Percentiles rank a stretch among this genome's conserved stretches.
These are phyloP conservation scores for Capronia epimyces DNA, from an alignment of 2,329 filamentous ascomycete species.

Conservation along the genomic window DNA sequence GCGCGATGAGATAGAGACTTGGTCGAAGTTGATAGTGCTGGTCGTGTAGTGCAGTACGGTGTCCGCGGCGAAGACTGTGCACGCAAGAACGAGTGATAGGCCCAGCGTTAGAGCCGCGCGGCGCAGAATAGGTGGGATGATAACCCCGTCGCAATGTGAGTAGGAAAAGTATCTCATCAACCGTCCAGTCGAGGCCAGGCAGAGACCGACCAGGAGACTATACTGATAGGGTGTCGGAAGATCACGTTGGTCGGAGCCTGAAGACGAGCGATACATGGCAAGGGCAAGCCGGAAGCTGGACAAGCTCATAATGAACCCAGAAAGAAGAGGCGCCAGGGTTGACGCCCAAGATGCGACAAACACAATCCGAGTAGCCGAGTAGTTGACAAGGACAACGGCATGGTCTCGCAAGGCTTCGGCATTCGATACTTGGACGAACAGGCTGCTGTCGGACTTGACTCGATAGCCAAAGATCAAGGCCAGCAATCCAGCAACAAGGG, in stretches of 20 bases:
- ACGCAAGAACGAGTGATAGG: slow-evolving; percentile 18
- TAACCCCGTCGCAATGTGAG: slow-evolving; percentile 12
- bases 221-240: slow-evolving; percentile 28
- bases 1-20: slow-evolving; percentile 5
- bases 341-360: slow-evolving; percentile 26
- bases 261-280: slow-evolving; percentile 17
- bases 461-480: slow-evolving; percentile 24
- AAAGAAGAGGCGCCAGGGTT: slow-evolving; percentile 26
- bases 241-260: slow-evolving; percentile 10
- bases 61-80: slow-evolving; percentile 21
- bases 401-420: slow-evolving; percentile 8
- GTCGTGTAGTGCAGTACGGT: slow-evolving; percentile 25
- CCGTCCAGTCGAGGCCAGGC: slow-evolving; percentile 24
- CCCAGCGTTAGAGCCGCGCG: slow-evolving; percentile 19
- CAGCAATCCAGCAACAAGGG: slow-evolving; percentile 21
- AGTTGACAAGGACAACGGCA: slow-evolving; percentile 25
- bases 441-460: slow-evolving; percentile 18
- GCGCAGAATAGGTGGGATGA: slow-evolving; percentile 19
- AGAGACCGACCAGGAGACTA: slow-evolving; percentile 25
- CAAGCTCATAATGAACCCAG: slow-evolving; percentile 26
- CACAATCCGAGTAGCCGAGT: slow-evolving; percentile 26
- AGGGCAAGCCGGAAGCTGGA: slow-evolving; percentile 14
- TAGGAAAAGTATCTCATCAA: slow-evolving; percentile 23
- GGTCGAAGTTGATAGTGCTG: slow-evolving; percentile 21
- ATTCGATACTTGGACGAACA: slow-evolving; percentile 17